Base-by-base conservation (phyloP, 2,329 filamentous ascomycete species). In the Plenodomus biglobosus region DNA sequence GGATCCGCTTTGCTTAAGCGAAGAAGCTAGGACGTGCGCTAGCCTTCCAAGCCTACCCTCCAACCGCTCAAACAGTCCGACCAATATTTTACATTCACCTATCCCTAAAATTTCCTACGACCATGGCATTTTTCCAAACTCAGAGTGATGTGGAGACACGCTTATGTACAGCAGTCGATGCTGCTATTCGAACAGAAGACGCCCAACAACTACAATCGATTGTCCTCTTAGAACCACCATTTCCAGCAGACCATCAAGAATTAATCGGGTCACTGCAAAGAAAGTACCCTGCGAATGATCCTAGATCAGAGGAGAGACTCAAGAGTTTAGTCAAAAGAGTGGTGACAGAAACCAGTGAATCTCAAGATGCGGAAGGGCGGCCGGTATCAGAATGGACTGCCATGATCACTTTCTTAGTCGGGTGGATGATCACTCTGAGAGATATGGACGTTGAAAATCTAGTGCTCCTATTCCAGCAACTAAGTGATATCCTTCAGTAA, bases 401-500 rank as follows among this genome's bases (percentile, higher is more conserved):
- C 1, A 90, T 96, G 67, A 78, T 87, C 41, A 80, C 84, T 2
- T 95, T 96, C 65, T 83, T 95, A 70, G 87, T 84, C 61, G 84
- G 90, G 41, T 96, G 95, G 64, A 78, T 96, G 55, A 77, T 81
- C 38, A 95, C 92, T 61, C 83, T 92, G 77, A 79, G 91, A 46
- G 89, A 95, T 63, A 85, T 92, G 24, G 80, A 95, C 61, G 85
- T 88, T 41, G 82, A 85, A 11, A 86, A 95, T 63, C 75, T 94
- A 35, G 74, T 92, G 21, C 80, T 83, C 46, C 87, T 91, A 3
- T 90, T 95, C 65, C 81, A 88, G 48, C 73, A 87, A 61, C 80
- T 96, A 45, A 89, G 84, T 54, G 82, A 81, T 0, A 74, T 96
- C 21, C 80, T 92, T 40, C 88, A 88, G 87, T 92, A 77, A 64